phyloP scores from a whole-genome alignment of 1,139 yeast genomes.

The Debaryomyces sp. region DNA sequence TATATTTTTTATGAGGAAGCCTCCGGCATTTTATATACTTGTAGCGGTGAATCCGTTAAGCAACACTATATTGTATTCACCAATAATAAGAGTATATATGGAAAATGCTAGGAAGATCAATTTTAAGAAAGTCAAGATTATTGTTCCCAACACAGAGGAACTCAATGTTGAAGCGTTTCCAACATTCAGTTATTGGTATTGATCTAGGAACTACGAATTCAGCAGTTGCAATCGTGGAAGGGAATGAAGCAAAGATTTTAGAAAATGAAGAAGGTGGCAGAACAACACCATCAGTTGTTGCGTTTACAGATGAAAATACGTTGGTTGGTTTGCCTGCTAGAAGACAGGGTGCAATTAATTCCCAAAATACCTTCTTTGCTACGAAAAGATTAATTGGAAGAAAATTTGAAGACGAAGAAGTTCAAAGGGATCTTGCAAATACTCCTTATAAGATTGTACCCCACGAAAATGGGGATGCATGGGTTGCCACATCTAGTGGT shows the following conservation, averaged over 20 bases:
- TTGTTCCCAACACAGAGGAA: background rate
- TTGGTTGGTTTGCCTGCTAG: constrained; percentile 98
- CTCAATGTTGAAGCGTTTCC: constrained; percentile 7
- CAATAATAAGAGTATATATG: background rate
- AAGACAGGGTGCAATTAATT: constrained; percentile 98
- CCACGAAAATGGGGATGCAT: constrained; percentile 97
- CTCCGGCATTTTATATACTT: background rate
- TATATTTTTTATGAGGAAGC: background rate
- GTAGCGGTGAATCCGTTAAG: background rate
- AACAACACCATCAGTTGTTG: constrained; percentile 98
- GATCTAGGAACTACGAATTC: constrained; percentile 84
- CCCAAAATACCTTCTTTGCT: constrained; percentile 96
- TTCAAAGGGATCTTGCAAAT: constrained; percentile 57
- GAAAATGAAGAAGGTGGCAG: constrained; percentile 94
- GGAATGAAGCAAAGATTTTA: constrained; percentile 53
- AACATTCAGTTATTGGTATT: constrained; percentile 62
- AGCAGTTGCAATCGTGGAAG: constrained; percentile 70
- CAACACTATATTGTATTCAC: background rate
- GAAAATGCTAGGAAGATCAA: constrained; percentile 1
- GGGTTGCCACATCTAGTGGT: constrained; percentile 97
- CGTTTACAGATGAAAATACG: constrained; percentile 89
- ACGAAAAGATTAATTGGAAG: constrained; percentile 94
- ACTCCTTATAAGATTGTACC: constrained; percentile 95
- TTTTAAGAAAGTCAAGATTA: background rate
- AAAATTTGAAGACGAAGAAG: constrained; percentile 62